Percentiles rank a stretch among this genome's conserved stretches.
phyloP scores from a whole-genome alignment of 176 grass and related monocot species.

The Olyra latifolia region DNA sequence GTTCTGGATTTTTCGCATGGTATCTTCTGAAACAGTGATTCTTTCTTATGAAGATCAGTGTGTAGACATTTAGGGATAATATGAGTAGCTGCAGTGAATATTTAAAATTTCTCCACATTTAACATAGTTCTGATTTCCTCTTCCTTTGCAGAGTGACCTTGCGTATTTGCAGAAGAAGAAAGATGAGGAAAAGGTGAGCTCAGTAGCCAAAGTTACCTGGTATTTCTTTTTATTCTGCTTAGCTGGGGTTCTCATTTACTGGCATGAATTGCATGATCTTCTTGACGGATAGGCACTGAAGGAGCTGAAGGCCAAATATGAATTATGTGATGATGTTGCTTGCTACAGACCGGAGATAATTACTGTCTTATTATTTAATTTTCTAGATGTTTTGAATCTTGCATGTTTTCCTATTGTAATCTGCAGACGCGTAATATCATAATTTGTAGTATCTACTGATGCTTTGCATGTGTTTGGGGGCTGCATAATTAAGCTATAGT shows the following conservation, averaged over 20 bases:
- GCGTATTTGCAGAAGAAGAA: conserved; percentile 94
- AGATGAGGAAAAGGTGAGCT: conserved; percentile 76
- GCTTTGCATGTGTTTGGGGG: too few relatives aligned
- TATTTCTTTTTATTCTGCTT: too few relatives aligned
- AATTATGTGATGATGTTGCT: too few relatives aligned
- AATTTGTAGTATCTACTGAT: too few relatives aligned
- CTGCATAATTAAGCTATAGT: too few relatives aligned
- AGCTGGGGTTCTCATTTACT: too few relatives aligned
- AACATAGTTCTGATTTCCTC: background rate
- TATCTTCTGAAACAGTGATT: background rate
- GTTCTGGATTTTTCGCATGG: background rate
- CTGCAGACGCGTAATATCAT: too few relatives aligned
- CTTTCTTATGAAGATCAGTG: background rate
- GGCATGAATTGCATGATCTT: background rate
- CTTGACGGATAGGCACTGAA: conserved; percentile 66
- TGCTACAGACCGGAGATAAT: too few relatives aligned
- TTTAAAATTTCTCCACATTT: background rate
- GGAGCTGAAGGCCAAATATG: conserved; percentile 81
- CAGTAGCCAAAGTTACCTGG: too few relatives aligned
- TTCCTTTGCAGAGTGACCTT: conserved; percentile 56
- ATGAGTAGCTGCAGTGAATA: background rate
- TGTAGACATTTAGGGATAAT: background rate
- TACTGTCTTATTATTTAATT: too few relatives aligned
- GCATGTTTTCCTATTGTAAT: too few relatives aligned
- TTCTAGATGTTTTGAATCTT: too few relatives aligned